Evolutionary conservation across 2,329 filamentous ascomycete species (phyloP).

Genomic region (Sphaceloma murrayae): DNA sequence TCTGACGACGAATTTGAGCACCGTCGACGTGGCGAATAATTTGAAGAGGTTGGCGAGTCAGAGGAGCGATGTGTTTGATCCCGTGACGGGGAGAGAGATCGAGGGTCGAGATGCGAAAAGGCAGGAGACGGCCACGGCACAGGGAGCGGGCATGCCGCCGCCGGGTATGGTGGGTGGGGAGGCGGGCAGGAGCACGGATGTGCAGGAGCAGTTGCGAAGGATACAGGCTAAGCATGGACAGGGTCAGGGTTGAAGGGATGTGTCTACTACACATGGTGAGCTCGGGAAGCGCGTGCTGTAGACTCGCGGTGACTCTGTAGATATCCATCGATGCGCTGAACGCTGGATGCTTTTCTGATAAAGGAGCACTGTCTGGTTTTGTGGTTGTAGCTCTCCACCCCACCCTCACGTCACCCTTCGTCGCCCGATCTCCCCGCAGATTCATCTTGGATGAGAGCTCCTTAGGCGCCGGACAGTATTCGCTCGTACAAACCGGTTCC

Average conservation of each 20-base stretch:
- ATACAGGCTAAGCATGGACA: constrained; percentile 16
- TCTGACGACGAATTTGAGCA: constrained; percentile 76
- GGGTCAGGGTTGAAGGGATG: constrained; percentile 4
- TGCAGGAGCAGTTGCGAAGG: constrained; percentile 29
- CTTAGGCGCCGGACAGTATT: no score
- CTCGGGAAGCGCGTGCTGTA: no score
- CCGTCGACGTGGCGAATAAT: constrained; percentile 82
- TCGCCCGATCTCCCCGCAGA: no score
- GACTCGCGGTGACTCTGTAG: no score
- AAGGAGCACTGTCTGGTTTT: no score
- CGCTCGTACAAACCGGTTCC: no score
- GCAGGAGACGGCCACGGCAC: constrained; percentile 49
- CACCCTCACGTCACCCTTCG: no score
- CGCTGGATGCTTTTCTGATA: no score
- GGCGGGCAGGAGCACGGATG: constrained; percentile 47
- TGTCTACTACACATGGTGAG: no score
- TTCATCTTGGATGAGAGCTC: no score
- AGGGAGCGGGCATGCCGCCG: constrained; percentile 45
- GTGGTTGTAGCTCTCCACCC: no score
- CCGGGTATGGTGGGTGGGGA: constrained; percentile 47
- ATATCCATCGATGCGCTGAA: no score
- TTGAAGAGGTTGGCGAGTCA: constrained; percentile 90
- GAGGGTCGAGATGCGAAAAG: constrained; percentile 71
- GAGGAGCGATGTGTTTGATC: constrained; percentile 77
- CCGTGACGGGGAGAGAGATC: constrained; percentile 55